These are phyloP conservation scores for Paramarasmius palmivorus DNA, from an alignment of 1,284 basidiomycete species.

Conservation along the genomic window DNA sequence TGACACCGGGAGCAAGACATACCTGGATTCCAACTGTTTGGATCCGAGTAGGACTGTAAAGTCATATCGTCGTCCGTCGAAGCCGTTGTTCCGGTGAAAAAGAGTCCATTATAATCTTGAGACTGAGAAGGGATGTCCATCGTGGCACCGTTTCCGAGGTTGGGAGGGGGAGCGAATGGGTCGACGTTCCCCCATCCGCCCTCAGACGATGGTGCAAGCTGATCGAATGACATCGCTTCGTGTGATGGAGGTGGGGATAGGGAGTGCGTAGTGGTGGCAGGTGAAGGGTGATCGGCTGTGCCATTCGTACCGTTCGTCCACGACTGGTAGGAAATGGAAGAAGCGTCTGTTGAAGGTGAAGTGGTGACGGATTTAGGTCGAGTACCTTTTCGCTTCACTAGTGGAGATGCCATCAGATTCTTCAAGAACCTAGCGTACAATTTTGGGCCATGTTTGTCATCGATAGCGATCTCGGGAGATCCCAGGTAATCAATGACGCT, in stretches of 20 bases:
- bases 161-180: slow-evolving; percentile 11
- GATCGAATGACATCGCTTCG: slow-evolving; percentile 48
- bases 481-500: slow-evolving; percentile 64
- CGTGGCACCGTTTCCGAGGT: background rate
- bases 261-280: slow-evolving; percentile 35
- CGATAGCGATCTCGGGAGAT: slow-evolving; percentile 66
- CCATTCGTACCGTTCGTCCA: slow-evolving; percentile 28
- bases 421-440: slow-evolving; percentile 75
- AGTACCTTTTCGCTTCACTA: background rate
- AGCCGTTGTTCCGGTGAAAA: background rate
- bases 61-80: slow-evolving; percentile 12
- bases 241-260: slow-evolving; percentile 42
- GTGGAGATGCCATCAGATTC: slow-evolving; percentile 59
- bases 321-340: slow-evolving; percentile 25
- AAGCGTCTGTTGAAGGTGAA: background rate
- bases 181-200: slow-evolving; percentile 3
- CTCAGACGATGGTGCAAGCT: slow-evolving; percentile 35
- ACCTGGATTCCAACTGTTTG: slow-evolving; percentile 12
- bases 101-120: background rate
- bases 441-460: slow-evolving; percentile 75
- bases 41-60: slow-evolving; percentile 10
- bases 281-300: slow-evolving; percentile 29
- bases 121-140: background rate
- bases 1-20: background rate
- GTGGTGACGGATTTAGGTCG: background rate